phyloP scores from a whole-genome alignment of 805 yeast species.

The Saccharomyces jurei region DNA sequence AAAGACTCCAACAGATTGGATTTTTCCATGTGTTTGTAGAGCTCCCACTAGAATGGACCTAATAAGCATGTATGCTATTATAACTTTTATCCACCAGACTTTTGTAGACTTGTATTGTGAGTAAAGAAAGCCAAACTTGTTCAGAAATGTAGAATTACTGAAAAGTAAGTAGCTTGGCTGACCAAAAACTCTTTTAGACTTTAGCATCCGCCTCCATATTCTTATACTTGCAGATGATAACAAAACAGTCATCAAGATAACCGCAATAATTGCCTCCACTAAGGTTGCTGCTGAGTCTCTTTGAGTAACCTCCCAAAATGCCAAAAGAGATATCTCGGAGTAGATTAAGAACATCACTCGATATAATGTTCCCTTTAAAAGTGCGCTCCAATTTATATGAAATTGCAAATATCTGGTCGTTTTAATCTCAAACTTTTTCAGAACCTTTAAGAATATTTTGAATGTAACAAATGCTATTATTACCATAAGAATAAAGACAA shows the following conservation, averaged over 20 bases:
- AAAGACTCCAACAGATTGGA: constrained; percentile 71
- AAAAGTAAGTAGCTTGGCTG: constrained; percentile 88
- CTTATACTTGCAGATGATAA: constrained; percentile 64
- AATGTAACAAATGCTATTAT: constrained; percentile 48
- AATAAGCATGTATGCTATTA: constrained; percentile 56
- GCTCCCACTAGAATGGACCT: constrained; percentile 83
- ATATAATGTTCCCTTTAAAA: constrained; percentile 82
- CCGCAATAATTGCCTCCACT: constrained; percentile 67
- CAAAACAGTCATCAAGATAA: constrained; percentile 49
- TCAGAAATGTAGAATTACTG: constrained; percentile 73
- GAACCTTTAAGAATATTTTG: constrained; percentile 64
- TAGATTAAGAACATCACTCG: constrained; percentile 76
- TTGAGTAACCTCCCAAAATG: constrained; percentile 83
- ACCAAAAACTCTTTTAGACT: constrained; percentile 62
- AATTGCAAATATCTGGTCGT: constrained; percentile 60
- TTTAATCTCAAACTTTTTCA: constrained; percentile 50
- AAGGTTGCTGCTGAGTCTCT: constrained; percentile 78
- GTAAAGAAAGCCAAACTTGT: constrained; percentile 86
- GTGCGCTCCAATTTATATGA: constrained; percentile 73
- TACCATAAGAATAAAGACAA: constrained; percentile 63
- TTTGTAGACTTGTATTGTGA: constrained; percentile 83
- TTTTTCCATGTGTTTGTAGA: constrained; percentile 71
- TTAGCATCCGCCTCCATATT: constrained; percentile 63
- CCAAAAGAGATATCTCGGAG: constrained; percentile 75
- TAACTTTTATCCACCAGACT: constrained; percentile 71